Evolutionary conservation across 306 rosid genomes (phyloP), one percentile per base, ranked within the genome.

Genomic region (Begonia loranthoides): DNA sequence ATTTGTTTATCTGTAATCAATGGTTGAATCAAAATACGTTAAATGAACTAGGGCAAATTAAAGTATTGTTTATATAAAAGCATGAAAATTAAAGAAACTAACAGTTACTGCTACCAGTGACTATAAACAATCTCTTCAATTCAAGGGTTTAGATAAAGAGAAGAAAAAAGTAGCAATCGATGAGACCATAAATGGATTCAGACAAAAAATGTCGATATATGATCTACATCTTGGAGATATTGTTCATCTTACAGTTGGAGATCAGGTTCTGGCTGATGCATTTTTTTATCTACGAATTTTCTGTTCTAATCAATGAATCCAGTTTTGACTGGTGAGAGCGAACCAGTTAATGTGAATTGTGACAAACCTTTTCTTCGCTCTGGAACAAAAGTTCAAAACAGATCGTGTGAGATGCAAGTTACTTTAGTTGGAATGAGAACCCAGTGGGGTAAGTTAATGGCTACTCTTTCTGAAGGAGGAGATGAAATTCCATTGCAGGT

Each of bases 401-500:
- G 99, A 69, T 78, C 93, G 41, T 86, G 99, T 79, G 80, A 75
- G 77, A 86, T 90, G 99, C 83, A 86, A 57, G 99, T 90, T 70
- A 90, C 99, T 56, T 80, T 94, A 12, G 99, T 90, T 16, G 99
- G 99, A 68, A 90, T 90, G 99, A 86, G 95, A 66, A 90, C 99
- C 45, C 99, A 90, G 51, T 90, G 99, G 99, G 99, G 99, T 49
- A 90, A 86, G 64, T 72, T 90, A 61, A 74, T 90, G 93, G 93
- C 95, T 55, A 90, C 99, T 67, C 86, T 90, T 36, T 78, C 82
- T 59, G 99, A 90, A 76, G 99, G 99, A 70, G 99, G 99, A 65
- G 94, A 86, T 57, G 99, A 90, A 77, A 90, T 95, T 59, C 99
- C 99, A 19, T 70, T 90, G 82, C 99, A 90, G 94, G 99, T 90